Base-by-base conservation (phyloP, 31 red algal genomes). In the Endocladia muricata region DNA sequence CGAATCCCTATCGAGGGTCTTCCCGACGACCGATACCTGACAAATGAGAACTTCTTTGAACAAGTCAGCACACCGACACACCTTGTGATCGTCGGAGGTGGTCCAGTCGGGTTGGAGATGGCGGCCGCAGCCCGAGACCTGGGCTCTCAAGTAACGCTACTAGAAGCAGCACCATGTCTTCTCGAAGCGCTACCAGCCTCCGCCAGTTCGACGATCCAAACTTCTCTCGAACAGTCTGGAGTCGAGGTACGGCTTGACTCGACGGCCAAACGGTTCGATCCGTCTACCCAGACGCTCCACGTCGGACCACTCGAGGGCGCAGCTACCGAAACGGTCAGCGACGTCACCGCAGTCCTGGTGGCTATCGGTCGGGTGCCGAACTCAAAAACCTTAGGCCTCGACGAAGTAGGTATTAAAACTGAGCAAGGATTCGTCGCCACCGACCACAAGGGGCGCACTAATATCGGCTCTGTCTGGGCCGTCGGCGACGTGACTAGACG, bases 51-150 rank as follows among this genome's bases (percentile, higher is more conserved):
- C 29, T 36, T 88, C 3, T 88, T 81, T 39, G 82, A 88, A 28
- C 39, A 82, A 37, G 73, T 57, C 36, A 43, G 69, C 47, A 21
- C 82, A 30, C 89, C 89, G 29, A 39, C 30, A 41, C 82, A 60
- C 13, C 29, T 93, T 49, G 64, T 47, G 0, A 75, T 88, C 1
- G 72, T 93, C 25, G 89, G 89, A 37, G 52, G 43, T 1, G 82
- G 83, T 4, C 64, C 70, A 28, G 77, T 93, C 49, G 88, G 74
- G 1, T 51, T 91, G 73, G 88, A 91, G 64, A 22, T 91, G 1
- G 88, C 83, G 0, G 74, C 88, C 40, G 68, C 84, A 32, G 66
- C 82, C 34, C 48, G 47, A 57, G 33, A 75, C 23, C 48, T 93
- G 49, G 89, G 89, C 25, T 63, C 48, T 32, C 3, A 83, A 30